phyloP scores from a whole-genome alignment of 805 yeast genomes.

The Wickerhamiella bombiphila region DNA sequence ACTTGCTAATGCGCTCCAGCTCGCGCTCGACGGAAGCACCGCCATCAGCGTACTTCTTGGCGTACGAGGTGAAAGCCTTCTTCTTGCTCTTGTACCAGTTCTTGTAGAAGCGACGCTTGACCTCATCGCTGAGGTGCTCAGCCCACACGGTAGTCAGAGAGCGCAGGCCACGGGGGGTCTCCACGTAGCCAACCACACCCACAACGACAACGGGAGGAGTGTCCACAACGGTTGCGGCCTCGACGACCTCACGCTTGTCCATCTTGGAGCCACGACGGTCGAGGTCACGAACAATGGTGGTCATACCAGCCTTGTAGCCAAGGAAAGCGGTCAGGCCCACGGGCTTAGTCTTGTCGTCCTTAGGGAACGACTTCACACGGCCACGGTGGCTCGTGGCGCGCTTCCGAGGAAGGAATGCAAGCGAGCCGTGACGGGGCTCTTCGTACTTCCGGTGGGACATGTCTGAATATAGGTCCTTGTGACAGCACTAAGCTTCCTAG shows the following conservation, averaged over 20 bases:
- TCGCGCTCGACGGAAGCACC: constrained; percentile 84
- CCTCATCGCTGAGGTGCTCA: constrained; percentile 98
- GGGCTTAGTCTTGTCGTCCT: constrained; percentile 94
- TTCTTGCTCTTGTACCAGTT: constrained; percentile 99
- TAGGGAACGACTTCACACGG: constrained; percentile 98
- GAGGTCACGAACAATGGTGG: constrained; percentile 98
- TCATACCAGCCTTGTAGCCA: constrained; percentile 99
- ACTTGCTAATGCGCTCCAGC: constrained; percentile 96
- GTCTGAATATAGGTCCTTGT: too few species aligned
- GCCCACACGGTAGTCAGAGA: constrained; percentile 99
- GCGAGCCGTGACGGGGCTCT: constrained; percentile 99
- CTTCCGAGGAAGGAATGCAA: constrained; percentile 99
- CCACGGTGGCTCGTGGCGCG: constrained; percentile 98
- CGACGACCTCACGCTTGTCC: constrained; percentile 99
- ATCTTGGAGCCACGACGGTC: constrained; percentile 99
- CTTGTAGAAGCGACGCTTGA: constrained; percentile 99
- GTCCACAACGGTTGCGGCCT: constrained; percentile 98
- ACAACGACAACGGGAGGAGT: constrained; percentile 98
- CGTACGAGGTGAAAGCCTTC: constrained; percentile 99
- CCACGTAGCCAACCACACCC: constrained; percentile 99
- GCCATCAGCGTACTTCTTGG: constrained; percentile 91
- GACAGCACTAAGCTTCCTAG: too few species aligned
- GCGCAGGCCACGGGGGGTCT: constrained; percentile 99
- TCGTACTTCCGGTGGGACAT: constrained; percentile 99
- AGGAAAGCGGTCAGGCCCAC: constrained; percentile 98